Conservation (phyloP, 768 basidiomycete genomes). For the Multifurca ochricompacta region DNA sequence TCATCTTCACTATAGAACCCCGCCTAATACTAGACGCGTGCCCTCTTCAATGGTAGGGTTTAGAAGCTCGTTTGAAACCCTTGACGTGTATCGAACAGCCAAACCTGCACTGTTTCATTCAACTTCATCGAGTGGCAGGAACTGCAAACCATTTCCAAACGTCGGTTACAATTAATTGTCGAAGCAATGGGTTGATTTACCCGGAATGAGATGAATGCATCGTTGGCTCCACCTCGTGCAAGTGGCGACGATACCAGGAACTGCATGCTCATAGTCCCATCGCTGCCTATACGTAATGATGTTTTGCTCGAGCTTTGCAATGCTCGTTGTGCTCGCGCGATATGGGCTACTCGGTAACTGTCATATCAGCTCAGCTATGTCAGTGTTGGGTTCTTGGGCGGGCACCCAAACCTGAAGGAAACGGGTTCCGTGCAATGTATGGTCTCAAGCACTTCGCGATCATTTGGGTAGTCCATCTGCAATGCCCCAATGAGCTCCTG, state of each 20-base stretch:
- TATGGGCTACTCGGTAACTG: constrained; percentile 81
- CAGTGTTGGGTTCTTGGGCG: neutral
- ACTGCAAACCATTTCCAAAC: neutral
- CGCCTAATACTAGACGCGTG: constrained; percentile 15
- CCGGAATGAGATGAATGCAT: constrained; percentile 83
- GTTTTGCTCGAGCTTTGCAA: constrained; percentile 81
- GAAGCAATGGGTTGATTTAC: constrained; percentile 38
- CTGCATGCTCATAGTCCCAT: constrained; percentile 81
- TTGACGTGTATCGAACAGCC: neutral
- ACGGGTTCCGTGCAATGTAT: constrained; percentile 71
- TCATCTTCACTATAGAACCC: constrained; percentile 4
- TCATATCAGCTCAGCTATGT: neutral
- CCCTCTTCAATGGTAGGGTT: neutral
- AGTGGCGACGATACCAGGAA: constrained; percentile 67
- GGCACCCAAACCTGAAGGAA: constrained; percentile 53
- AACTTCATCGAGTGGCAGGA: constrained; percentile 14
- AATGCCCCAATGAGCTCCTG: neutral
- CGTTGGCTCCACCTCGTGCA: constrained; percentile 34
- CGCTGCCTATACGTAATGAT: constrained; percentile 76
- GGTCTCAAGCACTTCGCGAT: constrained; percentile 81
- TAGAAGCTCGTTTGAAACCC: neutral
- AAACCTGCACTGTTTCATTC: neutral
- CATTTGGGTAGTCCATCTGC: constrained; percentile 95
- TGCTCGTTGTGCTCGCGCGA: constrained; percentile 63
- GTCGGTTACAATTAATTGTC: neutral